These are phyloP conservation scores for Sugiyamaella castrensis DNA, from an alignment of 1,139 yeast genomes.

Conservation along the genomic window DNA sequence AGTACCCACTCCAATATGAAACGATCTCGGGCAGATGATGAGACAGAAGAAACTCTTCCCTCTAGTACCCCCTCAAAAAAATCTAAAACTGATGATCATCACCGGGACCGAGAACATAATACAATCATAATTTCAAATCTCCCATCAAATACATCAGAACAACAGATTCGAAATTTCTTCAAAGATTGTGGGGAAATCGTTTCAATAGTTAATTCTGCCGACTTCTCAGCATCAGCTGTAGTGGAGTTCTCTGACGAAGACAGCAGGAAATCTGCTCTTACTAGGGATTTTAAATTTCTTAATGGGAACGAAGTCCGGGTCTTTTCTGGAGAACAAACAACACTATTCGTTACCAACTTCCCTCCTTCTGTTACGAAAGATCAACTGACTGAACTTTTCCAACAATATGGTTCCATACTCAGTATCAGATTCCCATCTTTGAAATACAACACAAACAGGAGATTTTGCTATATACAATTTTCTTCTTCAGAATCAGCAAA, in stretches of 20 bases:
- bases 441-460: slow-evolving; percentile 51
- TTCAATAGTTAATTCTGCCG: slow-evolving; percentile 5
- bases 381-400: slow-evolving; percentile 46
- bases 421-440: slow-evolving; percentile 69
- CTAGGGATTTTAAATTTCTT: slow-evolving; percentile 53
- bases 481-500: slow-evolving; percentile 46
- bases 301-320: slow-evolving; percentile 48
- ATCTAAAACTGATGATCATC: neutral
- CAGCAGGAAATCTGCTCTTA: slow-evolving; percentile 58
- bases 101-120: slow-evolving; percentile 56
- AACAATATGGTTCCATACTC: slow-evolving; percentile 45
- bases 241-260: slow-evolving; percentile 54
- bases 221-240: slow-evolving; percentile 16
- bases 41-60: neutral
- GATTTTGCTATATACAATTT: slow-evolving; percentile 77
- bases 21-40: slow-evolving; percentile 1
- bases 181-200: slow-evolving; percentile 56
- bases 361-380: slow-evolving; percentile 54
- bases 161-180: slow-evolving; percentile 46
- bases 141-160: slow-evolving; percentile 36
- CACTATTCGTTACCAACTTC: slow-evolving; percentile 69
- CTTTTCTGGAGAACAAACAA: slow-evolving; percentile 43
- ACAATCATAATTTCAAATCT: slow-evolving; percentile 50
- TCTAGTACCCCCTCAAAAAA: slow-evolving; percentile 3
- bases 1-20: neutral